Percentiles rank a stretch among this genome's conserved stretches.
Conservation (phyloP, 83 land plant species). For the Isoetes engelmannii region DNA sequence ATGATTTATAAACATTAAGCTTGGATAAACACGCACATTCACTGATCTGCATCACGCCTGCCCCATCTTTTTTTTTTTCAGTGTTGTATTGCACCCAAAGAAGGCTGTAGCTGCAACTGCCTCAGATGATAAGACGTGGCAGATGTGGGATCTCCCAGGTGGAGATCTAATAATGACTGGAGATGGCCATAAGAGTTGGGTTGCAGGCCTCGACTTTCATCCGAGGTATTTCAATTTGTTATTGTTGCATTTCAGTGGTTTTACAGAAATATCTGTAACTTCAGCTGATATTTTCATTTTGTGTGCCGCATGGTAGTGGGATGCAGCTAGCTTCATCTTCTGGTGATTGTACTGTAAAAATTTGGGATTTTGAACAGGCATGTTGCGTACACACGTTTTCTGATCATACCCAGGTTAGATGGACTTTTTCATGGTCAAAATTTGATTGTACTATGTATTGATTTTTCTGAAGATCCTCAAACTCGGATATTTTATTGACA, state of each 20-base stretch:
- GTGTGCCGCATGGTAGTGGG: constrained; percentile 16
- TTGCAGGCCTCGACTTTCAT: constrained; percentile 38
- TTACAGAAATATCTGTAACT: neutral
- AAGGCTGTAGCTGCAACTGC: constrained; percentile 41
- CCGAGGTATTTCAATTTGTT: constrained; percentile 21
- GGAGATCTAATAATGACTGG: constrained; percentile 44
- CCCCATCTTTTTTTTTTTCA: constrained; percentile 16
- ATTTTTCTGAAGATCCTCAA: too few relatives aligned
- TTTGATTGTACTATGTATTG: too few relatives aligned
- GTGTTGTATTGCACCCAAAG: constrained; percentile 34
- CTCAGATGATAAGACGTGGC: constrained; percentile 44
- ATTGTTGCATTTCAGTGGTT: neutral
- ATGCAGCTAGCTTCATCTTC: constrained; percentile 41
- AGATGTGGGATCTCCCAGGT: constrained; percentile 43
- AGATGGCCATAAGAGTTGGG: constrained; percentile 40
- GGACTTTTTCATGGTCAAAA: neutral
- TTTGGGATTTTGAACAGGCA: constrained; percentile 41
- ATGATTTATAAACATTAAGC: neutral
- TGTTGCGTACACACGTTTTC: constrained; percentile 37
- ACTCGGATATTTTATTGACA: too few relatives aligned
- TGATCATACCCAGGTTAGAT: constrained; percentile 34
- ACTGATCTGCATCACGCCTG: neutral
- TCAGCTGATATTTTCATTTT: neutral
- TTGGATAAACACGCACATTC: neutral
- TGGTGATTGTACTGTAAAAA: constrained; percentile 40